Conservation (phyloP, 495 filamentous ascomycete genomes). For the Rhypophila decipiens region DNA sequence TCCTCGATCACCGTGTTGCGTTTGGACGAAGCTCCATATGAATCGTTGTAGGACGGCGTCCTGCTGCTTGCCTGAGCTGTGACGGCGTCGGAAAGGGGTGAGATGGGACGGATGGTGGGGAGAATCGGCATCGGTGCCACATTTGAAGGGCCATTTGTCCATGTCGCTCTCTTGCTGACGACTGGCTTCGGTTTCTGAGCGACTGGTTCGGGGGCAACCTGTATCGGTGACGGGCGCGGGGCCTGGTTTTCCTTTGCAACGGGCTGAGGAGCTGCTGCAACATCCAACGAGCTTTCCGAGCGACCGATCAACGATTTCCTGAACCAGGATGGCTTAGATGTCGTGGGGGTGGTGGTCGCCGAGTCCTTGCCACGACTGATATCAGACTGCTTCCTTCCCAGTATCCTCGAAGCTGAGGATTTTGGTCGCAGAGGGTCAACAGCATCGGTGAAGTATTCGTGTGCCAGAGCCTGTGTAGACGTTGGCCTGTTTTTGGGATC, state of each 20-base stretch:
- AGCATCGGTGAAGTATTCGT: conserved; percentile 95
- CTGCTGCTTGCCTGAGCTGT: conserved; percentile 71
- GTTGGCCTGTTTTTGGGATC: conserved; percentile 92
- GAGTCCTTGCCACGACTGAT: conserved; percentile 59
- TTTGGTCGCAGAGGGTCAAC: conserved; percentile 89
- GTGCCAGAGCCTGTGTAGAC: conserved; percentile 84
- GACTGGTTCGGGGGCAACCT: conserved; percentile 45
- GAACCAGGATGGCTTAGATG: conserved; percentile 91
- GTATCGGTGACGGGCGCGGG: conserved; percentile 46
- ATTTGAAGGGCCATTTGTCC: conserved; percentile 72
- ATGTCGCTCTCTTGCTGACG: conserved; percentile 73
- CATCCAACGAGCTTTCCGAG: conserved; percentile 40
- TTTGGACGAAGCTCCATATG: conserved; percentile 24
- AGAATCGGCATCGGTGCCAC: conserved; percentile 96
- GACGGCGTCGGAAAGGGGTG: conserved; percentile 84
- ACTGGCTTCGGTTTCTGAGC: conserved; percentile 53
- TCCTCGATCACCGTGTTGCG: conserved; percentile 44
- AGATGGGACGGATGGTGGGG: conserved; percentile 91
- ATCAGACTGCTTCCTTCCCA: conserved; percentile 84
- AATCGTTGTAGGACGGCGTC: conserved; percentile 43
- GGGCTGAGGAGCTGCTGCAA: conserved; percentile 15
- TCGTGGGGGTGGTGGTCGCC: conserved; percentile 57
- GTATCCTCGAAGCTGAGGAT: conserved; percentile 74
- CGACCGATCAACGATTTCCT: conserved; percentile 79
- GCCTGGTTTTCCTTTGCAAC: conserved; percentile 23